phyloP scores from a whole-genome alignment of 306 rosid species.

The Dryas octopetala region DNA sequence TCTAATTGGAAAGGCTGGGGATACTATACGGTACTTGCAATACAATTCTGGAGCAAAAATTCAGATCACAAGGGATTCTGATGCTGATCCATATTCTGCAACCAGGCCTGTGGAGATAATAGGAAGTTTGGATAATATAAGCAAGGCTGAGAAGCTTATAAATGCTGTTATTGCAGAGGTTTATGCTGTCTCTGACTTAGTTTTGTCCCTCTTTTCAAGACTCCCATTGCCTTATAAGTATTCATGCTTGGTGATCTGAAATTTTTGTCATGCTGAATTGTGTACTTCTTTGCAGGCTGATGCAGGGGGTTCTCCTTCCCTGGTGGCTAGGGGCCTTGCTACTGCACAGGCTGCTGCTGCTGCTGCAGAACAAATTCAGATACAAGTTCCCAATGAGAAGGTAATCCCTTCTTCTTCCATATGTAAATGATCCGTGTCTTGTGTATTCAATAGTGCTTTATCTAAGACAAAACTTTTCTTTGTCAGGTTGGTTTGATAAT shows the following conservation, averaged over 20 bases:
- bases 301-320: slow-evolving; percentile 98
- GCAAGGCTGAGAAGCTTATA: slow-evolving; percentile 85
- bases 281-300: slow-evolving; percentile 69
- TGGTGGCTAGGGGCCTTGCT: slow-evolving; percentile 87
- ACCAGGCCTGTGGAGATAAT: slow-evolving; percentile 83
- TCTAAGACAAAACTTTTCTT: slow-evolving; percentile 10
- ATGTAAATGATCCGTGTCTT: slow-evolving; percentile 17
- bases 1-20: slow-evolving; percentile 98
- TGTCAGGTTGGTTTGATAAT: slow-evolving; percentile 93
- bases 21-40: slow-evolving; percentile 84
- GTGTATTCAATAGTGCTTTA: neutral
- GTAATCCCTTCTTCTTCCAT: slow-evolving; percentile 30
- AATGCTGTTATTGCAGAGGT: slow-evolving; percentile 96
- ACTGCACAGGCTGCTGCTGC: slow-evolving; percentile 62
- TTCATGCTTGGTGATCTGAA: neutral
- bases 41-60: slow-evolving; percentile 93
- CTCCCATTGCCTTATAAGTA: neutral
- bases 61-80: slow-evolving; percentile 90
- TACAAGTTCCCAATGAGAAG: slow-evolving; percentile 97
- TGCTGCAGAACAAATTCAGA: slow-evolving; percentile 91
- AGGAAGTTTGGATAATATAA: slow-evolving; percentile 76
- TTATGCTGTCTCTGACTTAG: neutral
- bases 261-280: neutral
- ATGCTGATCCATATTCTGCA: slow-evolving; percentile 62
- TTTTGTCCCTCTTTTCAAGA: neutral